Evolutionary conservation across 495 filamentous ascomycete genomes (phyloP), one percentile per base, ranked within the genome.

Genomic region (Paragyromitra xinjiangensis): DNA sequence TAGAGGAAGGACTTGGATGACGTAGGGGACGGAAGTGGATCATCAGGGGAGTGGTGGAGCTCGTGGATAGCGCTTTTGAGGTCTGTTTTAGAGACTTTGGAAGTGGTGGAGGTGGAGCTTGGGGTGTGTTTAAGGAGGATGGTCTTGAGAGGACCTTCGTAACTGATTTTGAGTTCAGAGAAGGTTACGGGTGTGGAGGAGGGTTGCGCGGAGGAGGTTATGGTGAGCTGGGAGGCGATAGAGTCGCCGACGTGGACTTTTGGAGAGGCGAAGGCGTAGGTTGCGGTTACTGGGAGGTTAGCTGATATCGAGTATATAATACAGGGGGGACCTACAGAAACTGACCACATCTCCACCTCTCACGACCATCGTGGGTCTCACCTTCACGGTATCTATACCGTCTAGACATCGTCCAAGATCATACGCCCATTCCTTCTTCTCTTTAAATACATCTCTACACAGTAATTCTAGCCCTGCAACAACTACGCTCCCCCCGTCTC

Each of bases 171-270:
- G 6, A 98, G 80, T 64, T 87, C 86, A 9, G 87, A 87, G 34
- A 97, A 86, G 6, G 83, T 86, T 9, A 97, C 84, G 0, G 93
- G 91, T 6, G 85, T 85, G 1, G 92, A 90, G 29, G 83, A 85
- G 12, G 78, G 76, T 19, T 92, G 88, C 12, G 94, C 91, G 70
- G 85, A 88, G 1, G 94, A 98, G 16, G 84, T 87, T 37, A 98
- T 85, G 29, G 86, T 83, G 29, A 98, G 86, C 79, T 98, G 94
- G n/a, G 88, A 89, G 26, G 84, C 84, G 69, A 93, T 85, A 61
- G 87, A 86, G 76, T 97, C 92, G 19, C 94, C 94, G 48, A 96
- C 95, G 79, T 96, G 92, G 9, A 92, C 93, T 83, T 94, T 91
- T 1, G 88, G 84, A 50, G 87, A 86, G 77, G 88, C 87, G 82